Percentiles rank a stretch among this genome's conserved stretches.
Conservation (phyloP, 768 basidiomycete species). For the Russula compacta region DNA sequence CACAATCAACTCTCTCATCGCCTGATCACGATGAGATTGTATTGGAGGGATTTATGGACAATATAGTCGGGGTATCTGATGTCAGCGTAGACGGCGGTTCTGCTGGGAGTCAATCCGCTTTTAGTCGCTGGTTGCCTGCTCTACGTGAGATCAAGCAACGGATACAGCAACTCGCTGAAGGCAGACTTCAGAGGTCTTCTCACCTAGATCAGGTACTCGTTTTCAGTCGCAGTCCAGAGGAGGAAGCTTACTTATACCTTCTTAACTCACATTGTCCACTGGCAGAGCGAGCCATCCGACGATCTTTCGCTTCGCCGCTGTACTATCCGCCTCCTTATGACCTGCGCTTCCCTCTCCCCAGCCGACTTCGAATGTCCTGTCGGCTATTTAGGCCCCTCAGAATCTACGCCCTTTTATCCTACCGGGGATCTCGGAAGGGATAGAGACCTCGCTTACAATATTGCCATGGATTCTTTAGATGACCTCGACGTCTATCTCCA, state of each 20-base stretch:
- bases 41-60: neutral
- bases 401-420: neutral
- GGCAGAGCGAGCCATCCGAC: neutral
- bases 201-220: neutral
- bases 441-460: neutral
- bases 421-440: constrained; percentile 2
- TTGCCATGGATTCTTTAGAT: constrained; percentile 4
- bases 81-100: too few species aligned
- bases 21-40: neutral
- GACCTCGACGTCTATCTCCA: neutral
- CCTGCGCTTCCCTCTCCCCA: constrained; percentile 1
- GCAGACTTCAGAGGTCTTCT: neutral
- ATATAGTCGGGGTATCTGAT: neutral
- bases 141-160: constrained; percentile 5
- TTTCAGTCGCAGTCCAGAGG: neutral
- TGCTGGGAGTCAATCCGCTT: neutral
- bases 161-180: neutral
- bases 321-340: constrained; percentile 8
- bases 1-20: neutral
- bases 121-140: neutral
- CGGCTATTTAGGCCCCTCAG: neutral
- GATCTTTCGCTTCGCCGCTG: neutral
- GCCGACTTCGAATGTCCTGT: constrained; percentile 2
- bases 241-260: neutral
- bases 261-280: too few species aligned